Conservation (phyloP, 2,329 filamentous ascomycete species). For the Microascus cirrosus region DNA sequence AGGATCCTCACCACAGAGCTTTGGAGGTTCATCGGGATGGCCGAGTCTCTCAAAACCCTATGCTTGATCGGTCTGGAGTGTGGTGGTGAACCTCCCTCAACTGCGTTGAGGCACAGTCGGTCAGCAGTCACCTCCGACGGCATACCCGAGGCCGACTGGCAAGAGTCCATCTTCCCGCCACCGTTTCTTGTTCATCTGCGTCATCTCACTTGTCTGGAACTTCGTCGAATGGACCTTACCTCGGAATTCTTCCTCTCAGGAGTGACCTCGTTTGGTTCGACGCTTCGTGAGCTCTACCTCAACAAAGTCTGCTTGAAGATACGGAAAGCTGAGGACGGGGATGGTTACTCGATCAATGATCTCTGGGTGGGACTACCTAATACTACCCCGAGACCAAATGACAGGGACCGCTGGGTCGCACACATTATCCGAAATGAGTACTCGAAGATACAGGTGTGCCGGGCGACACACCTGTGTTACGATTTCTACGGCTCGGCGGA, state of each 20-base stretch:
- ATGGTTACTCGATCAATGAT: constrained; percentile 19
- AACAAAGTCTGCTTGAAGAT: constrained; percentile 33
- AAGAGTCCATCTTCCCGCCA: constrained; percentile 23
- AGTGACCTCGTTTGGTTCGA: constrained; percentile 21
- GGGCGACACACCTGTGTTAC: constrained; percentile 31
- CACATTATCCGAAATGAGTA: constrained; percentile 24
- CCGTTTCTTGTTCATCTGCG: constrained; percentile 22
- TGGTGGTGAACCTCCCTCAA: constrained; percentile 10
- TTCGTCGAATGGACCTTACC: constrained; percentile 27
- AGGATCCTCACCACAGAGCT: constrained; percentile 30
- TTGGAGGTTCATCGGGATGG: constrained; percentile 37
- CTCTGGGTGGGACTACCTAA: constrained; percentile 36
- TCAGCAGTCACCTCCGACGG: neutral
- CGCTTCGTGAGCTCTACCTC: constrained; percentile 32
- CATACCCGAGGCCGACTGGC: constrained; percentile 20
- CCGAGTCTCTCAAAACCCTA: constrained; percentile 29
- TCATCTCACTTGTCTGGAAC: constrained; percentile 29
- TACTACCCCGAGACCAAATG: constrained; percentile 20
- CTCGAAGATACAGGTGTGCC: constrained; percentile 25
- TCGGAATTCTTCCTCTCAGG: constrained; percentile 22
- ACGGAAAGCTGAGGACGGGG: constrained; percentile 20
- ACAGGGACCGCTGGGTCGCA: constrained; percentile 28
- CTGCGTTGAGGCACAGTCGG: neutral
- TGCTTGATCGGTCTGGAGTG: constrained; percentile 34
- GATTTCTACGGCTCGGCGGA: constrained; percentile 11